A percentile compares a stretch with the other conserved stretches of the same genome.
Conservation (phyloP, 2,329 filamentous ascomycete genomes). For the Hymenoscyphus fructigenus region DNA sequence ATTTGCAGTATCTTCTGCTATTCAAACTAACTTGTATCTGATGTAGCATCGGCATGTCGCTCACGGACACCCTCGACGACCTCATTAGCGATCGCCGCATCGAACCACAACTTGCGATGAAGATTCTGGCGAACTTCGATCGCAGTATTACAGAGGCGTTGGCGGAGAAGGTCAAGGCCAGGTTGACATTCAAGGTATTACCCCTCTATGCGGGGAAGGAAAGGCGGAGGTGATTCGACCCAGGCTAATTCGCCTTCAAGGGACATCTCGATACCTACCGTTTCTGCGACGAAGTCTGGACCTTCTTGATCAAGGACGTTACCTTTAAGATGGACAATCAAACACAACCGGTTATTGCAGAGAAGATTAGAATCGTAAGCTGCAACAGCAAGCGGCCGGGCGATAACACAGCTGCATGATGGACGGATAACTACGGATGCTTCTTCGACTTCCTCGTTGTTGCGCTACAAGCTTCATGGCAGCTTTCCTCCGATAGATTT, state of each 20-base stretch:
- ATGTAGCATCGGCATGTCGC: constrained; percentile 80
- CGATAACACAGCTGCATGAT: constrained; percentile 39
- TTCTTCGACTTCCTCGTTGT: not conserved
- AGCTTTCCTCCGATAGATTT: not conserved
- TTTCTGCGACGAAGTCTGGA: constrained; percentile 99
- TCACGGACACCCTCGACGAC: constrained; percentile 96
- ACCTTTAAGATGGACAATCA: constrained; percentile 93
- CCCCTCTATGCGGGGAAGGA: not conserved
- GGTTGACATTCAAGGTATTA: constrained; percentile 89
- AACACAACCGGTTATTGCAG: constrained; percentile 70
- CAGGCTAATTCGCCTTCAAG: constrained; percentile 47
- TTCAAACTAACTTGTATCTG: constrained; percentile 33
- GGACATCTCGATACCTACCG: constrained; percentile 97
- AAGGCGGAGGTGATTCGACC: not conserved
- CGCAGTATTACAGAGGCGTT: constrained; percentile 88
- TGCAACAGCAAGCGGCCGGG: constrained; percentile 86
- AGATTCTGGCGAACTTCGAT: constrained; percentile 95
- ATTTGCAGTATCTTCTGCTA: constrained; percentile 24
- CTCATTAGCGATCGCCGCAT: constrained; percentile 93
- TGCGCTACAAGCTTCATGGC: not conserved
- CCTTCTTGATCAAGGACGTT: constrained; percentile 97
- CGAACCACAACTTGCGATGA: constrained; percentile 97
- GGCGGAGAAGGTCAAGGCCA: constrained; percentile 86
- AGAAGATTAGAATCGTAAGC: constrained; percentile 97
- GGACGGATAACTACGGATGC: not conserved